Evolutionary conservation across 306 rosid genomes (phyloP).

Genomic region (Cucurbita argyrosperma): DNA sequence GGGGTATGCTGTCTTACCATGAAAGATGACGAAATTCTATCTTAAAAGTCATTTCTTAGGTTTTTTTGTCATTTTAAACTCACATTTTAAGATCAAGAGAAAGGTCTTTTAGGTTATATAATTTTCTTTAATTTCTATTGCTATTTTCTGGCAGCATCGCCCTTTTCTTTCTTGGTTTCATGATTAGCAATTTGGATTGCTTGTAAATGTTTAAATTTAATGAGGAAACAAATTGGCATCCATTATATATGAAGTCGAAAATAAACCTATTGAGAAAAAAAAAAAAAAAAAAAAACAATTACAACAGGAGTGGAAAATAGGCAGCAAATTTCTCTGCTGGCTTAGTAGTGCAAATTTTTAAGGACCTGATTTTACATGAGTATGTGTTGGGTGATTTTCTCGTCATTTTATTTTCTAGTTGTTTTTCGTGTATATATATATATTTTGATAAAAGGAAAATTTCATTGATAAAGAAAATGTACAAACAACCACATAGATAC

Average conservation of each 20-base stretch:
- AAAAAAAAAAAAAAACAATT: background rate
- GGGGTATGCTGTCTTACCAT: slow-evolving; percentile 51
- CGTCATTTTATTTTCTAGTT: too few relatives aligned
- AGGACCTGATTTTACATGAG: background rate
- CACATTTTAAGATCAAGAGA: background rate
- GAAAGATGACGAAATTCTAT: background rate
- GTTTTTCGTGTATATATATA: too few relatives aligned
- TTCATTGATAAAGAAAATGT: background rate
- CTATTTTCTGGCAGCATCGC: background rate
- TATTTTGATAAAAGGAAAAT: background rate
- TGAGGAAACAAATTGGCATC: background rate
- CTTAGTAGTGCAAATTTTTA: background rate
- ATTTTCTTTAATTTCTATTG: background rate
- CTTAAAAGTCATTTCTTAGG: background rate
- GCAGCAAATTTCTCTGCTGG: background rate
- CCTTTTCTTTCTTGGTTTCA: background rate
- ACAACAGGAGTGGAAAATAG: background rate
- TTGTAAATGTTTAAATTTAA: background rate
- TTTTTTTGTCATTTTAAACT: background rate
- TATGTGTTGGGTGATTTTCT: too few relatives aligned
- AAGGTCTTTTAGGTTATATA: background rate
- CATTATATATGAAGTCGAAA: background rate
- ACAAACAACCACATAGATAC: background rate
- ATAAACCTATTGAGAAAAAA: background rate
- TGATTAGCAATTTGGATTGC: background rate